phyloP scores from a whole-genome alignment of 331 rosid species.

The Rhamnella rubrinervis region DNA sequence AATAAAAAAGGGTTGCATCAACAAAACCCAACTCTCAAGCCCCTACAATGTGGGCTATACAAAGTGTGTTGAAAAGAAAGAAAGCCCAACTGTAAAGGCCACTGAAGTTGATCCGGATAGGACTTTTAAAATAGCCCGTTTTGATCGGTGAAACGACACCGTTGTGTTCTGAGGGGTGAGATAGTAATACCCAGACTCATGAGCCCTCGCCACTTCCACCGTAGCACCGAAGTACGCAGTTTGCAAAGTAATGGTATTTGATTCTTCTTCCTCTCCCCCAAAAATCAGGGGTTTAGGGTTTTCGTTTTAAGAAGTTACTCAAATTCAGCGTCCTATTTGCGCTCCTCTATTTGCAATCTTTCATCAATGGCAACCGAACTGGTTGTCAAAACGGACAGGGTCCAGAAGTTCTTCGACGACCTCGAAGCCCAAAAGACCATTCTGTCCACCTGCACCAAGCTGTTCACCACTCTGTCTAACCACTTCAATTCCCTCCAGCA shows the following conservation, averaged over 20 bases:
- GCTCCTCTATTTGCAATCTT: background rate
- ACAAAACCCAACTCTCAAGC: too few species aligned
- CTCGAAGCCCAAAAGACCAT: slow-evolving; percentile 51
- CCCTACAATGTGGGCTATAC: too few species aligned
- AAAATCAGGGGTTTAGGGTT: slow-evolving; percentile 33
- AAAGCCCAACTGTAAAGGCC: too few species aligned
- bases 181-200: too few species aligned
- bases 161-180: too few species aligned
- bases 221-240: background rate
- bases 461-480: slow-evolving; percentile 48
- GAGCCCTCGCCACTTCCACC: too few species aligned
- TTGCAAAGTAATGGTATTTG: background rate
- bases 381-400: slow-evolving; percentile 36
- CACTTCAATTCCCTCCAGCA: slow-evolving; percentile 51
- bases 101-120: too few species aligned
- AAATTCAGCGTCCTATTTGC: background rate
- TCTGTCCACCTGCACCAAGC: slow-evolving; percentile 51
- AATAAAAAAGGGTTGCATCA: too few species aligned
- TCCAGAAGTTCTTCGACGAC: slow-evolving; percentile 59
- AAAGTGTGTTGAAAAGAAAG: too few species aligned
- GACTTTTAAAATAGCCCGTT: too few species aligned
- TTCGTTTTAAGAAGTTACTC: background rate
- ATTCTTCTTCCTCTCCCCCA: background rate
- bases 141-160: too few species aligned
- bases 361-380: slow-evolving; percentile 54